phyloP scores from a whole-genome alignment of 768 basidiomycete species.

The Exidia glandulosa region DNA sequence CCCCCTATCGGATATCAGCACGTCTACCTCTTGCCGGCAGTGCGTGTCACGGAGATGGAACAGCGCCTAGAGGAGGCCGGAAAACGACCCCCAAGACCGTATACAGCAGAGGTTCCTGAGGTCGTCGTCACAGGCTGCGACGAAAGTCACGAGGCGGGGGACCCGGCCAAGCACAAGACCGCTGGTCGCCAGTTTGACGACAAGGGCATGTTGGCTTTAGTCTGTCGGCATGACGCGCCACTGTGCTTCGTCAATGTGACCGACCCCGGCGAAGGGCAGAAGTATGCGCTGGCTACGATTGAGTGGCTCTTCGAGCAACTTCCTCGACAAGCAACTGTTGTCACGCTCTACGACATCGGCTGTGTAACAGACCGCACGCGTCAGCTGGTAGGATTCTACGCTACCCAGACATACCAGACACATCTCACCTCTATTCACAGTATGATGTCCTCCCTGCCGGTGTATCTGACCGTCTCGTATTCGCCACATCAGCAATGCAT shows the following conservation, averaged over 20 bases:
- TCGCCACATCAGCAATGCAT: background rate
- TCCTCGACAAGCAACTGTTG: background rate
- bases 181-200: conserved; percentile 18
- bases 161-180: background rate
- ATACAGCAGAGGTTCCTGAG: conserved; percentile 17
- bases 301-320: background rate
- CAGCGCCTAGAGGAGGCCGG: background rate
- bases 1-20: no score
- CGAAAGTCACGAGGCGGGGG: background rate
- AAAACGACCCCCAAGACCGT: background rate
- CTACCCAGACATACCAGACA: background rate
- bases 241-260: conserved; percentile 5
- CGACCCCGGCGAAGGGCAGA: background rate
- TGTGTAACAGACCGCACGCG: background rate
- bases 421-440: background rate
- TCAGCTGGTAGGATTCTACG: background rate
- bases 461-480: conserved; percentile 10
- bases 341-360: background rate
- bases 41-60: background rate
- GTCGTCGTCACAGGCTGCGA: conserved; percentile 9
- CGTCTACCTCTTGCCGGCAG: background rate
- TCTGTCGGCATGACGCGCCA: conserved; percentile 27
- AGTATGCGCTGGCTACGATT: background rate
- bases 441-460: conserved; percentile 18
- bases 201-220: conserved; percentile 26